Percentiles rank a stretch among this genome's conserved stretches.
Evolutionary conservation across 2,329 filamentous ascomycete genomes (phyloP).

Genomic region (Hymenoscyphus infarciens): DNA sequence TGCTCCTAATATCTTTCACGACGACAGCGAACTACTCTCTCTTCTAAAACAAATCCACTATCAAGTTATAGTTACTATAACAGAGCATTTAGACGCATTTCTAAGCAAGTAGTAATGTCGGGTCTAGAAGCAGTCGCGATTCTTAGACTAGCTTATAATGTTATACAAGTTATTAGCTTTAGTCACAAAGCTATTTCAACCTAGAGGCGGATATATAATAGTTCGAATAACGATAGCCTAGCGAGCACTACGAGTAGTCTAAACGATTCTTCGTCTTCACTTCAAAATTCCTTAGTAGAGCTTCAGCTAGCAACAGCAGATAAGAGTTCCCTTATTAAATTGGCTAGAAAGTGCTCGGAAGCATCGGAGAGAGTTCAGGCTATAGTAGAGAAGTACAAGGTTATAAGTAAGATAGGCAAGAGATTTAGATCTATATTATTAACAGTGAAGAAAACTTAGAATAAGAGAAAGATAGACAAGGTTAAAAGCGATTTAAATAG

Average conservation of each 20-base stretch:
- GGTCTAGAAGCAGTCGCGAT: neutral
- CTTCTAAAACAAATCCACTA: neutral
- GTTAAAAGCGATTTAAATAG: neutral
- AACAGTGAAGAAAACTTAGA: neutral
- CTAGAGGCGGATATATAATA: neutral
- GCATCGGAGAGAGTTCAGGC: neutral
- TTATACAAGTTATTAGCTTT: constrained; percentile 2
- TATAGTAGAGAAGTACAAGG: neutral
- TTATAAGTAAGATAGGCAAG: neutral
- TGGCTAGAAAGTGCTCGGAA: neutral
- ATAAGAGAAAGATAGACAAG: neutral
- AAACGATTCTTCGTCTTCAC: neutral
- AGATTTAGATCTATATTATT: neutral
- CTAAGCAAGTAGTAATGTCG: neutral
- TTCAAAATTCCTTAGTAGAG: neutral
- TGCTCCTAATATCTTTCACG: neutral
- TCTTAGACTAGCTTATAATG: neutral
- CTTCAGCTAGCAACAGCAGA: neutral
- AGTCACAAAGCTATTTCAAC: neutral
- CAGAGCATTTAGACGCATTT: neutral
- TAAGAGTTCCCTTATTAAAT: neutral
- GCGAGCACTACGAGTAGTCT: too few relatives aligned
- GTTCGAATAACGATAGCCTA: neutral
- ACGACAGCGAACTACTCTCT: neutral
- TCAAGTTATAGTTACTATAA: neutral